Evolutionary conservation across 495 filamentous ascomycete genomes (phyloP), one percentile per base, ranked within the genome.

Genomic region (Melanomma pulvis-pyrius): DNA sequence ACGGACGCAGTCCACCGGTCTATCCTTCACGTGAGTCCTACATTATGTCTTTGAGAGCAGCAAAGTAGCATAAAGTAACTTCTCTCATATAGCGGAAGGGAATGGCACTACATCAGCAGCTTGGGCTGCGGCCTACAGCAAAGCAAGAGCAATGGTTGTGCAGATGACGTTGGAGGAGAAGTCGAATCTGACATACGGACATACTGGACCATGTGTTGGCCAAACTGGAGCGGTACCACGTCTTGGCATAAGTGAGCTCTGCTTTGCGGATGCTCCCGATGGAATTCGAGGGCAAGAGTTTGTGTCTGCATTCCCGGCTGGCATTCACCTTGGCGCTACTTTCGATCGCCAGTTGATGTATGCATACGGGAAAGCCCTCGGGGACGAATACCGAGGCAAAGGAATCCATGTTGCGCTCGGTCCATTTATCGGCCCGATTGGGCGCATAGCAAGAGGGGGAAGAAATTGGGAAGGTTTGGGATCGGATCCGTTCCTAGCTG

Each of bases 131-230:
- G 41, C 63, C 8, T 58, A 50, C 46, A 13, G 15, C 13, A 84
- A 83, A 67, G 87, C 85, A 5, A 77, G 65, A 28, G 71, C 70
- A 0, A 68, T 89, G 17, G 86, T 89, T 1, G 74, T 75, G 0
- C 76, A 84, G 58, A 78, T 89, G 76, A 86, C 84, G 1, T 69
- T 82, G 11, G 83, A 84, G 8, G 86, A 90, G 65, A 88, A 88
- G 74, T 78, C 81, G 49, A 82, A 77, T 53, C 74, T 87, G 71
- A 52, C 47, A 1, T n/a, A 57, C 17, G 55, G 56, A 2, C 19
- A 69, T 50, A 74, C 36, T 24, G 54, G 51, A n/a, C 24, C 46
- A 22, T 88, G 86, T 63, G 77, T 78, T 29, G 85, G 86, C 26
- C 80, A 78, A 44, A 83, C 78, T 12, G 76, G 74, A 1, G 75